phyloP scores from a whole-genome alignment of 805 yeast genomes.

The Dipodascus geniculatus region DNA sequence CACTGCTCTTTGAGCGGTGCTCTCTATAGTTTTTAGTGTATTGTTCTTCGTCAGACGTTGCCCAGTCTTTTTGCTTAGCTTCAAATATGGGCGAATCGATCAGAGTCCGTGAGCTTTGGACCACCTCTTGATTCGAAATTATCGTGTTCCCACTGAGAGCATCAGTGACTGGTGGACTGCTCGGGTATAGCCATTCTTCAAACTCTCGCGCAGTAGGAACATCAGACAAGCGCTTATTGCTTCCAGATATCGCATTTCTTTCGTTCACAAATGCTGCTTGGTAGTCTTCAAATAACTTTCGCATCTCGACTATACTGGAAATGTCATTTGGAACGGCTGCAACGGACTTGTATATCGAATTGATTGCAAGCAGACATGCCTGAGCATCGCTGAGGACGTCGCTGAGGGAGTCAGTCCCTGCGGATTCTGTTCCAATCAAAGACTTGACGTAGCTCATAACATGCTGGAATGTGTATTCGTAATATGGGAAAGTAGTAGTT shows the following conservation, averaged over 20 bases:
- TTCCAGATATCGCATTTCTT: neutral
- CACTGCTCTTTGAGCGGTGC: neutral
- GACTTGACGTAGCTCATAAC: neutral
- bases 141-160: neutral
- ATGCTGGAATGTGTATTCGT: neutral
- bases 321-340: neutral
- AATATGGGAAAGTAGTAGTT: neutral
- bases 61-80: neutral
- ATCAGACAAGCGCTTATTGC: neutral
- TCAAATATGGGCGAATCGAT: neutral
- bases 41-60: neutral
- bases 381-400: neutral
- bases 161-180: neutral
- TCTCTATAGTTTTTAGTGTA: neutral
- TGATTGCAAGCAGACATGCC: neutral
- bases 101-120: neutral
- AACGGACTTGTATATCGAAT: neutral
- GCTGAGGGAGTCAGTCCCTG: neutral
- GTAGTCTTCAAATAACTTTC: neutral
- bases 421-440: neutral
- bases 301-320: neutral
- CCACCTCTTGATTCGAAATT: neutral
- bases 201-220: neutral
- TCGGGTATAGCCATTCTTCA: neutral
- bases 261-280: neutral